Conservation (phyloP, 129 eudicot genomes). For the Glebionis coronaria region DNA sequence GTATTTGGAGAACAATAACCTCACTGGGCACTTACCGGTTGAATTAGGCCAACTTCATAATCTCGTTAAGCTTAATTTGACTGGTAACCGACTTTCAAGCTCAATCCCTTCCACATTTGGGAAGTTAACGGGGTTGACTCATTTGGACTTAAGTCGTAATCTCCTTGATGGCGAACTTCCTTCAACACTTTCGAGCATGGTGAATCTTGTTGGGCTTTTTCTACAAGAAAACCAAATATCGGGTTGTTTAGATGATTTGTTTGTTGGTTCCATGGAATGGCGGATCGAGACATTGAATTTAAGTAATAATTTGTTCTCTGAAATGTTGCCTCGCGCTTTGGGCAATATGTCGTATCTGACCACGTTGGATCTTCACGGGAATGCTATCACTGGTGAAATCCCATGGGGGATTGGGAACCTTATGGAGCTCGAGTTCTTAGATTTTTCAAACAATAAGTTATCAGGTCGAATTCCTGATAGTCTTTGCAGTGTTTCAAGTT, state of each 20-base stretch:
- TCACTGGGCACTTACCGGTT: constrained; percentile 54
- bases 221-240: constrained; percentile 53
- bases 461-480: constrained; percentile 55
- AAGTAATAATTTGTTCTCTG: constrained; percentile 45
- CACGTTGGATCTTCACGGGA: constrained; percentile 62
- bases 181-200: constrained; percentile 45
- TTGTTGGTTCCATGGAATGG: constrained; percentile 36
- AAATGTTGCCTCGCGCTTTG: constrained; percentile 48
- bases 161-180: constrained; percentile 60
- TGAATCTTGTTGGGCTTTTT: constrained; percentile 59
- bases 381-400: constrained; percentile 46
- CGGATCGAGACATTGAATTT: constrained; percentile 56
- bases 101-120: constrained; percentile 49
- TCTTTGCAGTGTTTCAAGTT: constrained; percentile 40
- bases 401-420: constrained; percentile 58
- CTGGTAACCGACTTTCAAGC: constrained; percentile 49
- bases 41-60: constrained; percentile 48
- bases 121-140: constrained; percentile 49
- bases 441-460: constrained; percentile 50
- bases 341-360: constrained; percentile 61
- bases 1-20: constrained; percentile 55
- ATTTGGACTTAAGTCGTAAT: constrained; percentile 64
- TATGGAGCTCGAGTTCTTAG: constrained; percentile 49
- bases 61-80: constrained; percentile 66
- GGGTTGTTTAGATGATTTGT: constrained; percentile 41